These are phyloP conservation scores for Leccinum obscurum DNA, from an alignment of 768 basidiomycete species.

Conservation along the genomic window DNA sequence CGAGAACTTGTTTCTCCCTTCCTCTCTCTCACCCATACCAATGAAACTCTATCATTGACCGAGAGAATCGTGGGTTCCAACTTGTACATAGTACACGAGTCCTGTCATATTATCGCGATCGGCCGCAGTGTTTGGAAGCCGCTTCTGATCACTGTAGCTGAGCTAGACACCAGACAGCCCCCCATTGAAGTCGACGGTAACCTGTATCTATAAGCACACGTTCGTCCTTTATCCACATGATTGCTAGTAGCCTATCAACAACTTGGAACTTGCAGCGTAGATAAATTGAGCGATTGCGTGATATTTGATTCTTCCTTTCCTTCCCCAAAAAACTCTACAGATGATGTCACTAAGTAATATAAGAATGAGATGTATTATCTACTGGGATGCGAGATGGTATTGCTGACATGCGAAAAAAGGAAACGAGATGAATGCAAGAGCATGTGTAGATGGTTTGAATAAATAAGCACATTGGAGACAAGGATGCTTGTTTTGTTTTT, in stretches of 20 bases:
- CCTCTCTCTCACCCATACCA: neutral
- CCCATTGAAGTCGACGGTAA: neutral
- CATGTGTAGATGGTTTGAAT: neutral
- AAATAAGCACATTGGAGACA: conserved; percentile 4
- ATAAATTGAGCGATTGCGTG: neutral
- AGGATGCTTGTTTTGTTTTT: neutral
- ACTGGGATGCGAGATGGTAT: conserved; percentile 14
- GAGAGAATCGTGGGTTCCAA: neutral
- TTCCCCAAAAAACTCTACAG: conserved; percentile 20
- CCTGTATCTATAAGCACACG: neutral
- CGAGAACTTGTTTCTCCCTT: too few relatives aligned
- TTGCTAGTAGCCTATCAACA: neutral
- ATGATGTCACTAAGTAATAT: conserved; percentile 25
- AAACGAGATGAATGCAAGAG: too few relatives aligned
- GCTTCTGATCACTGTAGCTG: too few relatives aligned
- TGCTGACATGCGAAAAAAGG: conserved; percentile 8
- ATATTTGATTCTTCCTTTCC: conserved; percentile 18
- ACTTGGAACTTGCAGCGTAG: neutral
- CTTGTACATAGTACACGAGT: neutral
- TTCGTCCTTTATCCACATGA: neutral
- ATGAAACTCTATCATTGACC: neutral
- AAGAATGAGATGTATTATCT: conserved; percentile 18
- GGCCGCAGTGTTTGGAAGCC: too few relatives aligned
- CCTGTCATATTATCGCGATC: neutral
- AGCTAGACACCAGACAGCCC: neutral